These are phyloP conservation scores for Cinchona pubescens DNA, from an alignment of 257 asterid genomes.

Conservation along the genomic window DNA sequence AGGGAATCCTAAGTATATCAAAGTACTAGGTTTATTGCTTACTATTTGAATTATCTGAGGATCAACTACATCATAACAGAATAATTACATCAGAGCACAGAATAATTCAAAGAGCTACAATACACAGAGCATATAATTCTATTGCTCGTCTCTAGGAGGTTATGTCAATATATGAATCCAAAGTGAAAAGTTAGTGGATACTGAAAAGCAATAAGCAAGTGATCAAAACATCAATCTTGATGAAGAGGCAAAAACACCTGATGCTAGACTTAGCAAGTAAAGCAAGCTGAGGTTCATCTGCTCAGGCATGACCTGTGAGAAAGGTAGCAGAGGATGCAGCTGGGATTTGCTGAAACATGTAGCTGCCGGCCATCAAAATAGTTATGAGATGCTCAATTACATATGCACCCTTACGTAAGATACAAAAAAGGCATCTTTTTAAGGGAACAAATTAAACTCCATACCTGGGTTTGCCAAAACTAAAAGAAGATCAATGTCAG, in stretches of 20 bases:
- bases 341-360: constrained; percentile 54
- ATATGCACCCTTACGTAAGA: neutral
- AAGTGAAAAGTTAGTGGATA: neutral
- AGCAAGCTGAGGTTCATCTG: constrained; percentile 45
- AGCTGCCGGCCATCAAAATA: constrained; percentile 39
- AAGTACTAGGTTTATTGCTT: neutral
- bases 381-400: neutral
- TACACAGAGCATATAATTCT: neutral
- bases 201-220: neutral
- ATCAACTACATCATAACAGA: neutral
- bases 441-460: neutral
- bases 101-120: neutral
- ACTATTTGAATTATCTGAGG: neutral
- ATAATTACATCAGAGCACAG: neutral
- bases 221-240: neutral
- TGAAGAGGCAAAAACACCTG: constrained; percentile 42
- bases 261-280: constrained; percentile 39
- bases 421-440: neutral
- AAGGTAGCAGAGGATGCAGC: constrained; percentile 43
- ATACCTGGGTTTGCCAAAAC: constrained; percentile 85
- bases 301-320: constrained; percentile 48
- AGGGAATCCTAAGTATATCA: constrained; percentile 50
- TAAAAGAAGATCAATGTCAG: constrained; percentile 58
- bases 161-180: neutral
- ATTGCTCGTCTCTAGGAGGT: neutral